Evolutionary conservation across 2,329 filamentous ascomycete genomes (phyloP).

Genomic region (Stachybotrys chlorohalonatus): DNA sequence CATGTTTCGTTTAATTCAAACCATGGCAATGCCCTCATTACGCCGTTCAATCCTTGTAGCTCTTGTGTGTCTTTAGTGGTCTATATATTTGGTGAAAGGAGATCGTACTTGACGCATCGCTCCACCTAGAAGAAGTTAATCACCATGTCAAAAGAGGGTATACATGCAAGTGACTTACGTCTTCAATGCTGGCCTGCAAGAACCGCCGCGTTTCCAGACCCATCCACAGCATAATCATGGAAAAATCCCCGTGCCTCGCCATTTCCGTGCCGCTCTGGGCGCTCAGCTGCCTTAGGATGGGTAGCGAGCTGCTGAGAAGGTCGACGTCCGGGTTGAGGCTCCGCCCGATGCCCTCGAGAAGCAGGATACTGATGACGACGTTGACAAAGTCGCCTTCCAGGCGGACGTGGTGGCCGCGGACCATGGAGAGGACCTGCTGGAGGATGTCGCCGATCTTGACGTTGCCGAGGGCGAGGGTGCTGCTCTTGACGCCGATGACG

Average conservation of each 20-base stretch:
- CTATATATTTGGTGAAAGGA: conserved; percentile 78
- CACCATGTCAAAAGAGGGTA: background rate
- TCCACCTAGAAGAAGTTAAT: conserved; percentile 50
- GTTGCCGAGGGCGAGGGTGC: conserved; percentile 84
- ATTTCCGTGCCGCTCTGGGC: conserved; percentile 64
- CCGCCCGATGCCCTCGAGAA: conserved; percentile 89
- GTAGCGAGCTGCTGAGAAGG: conserved; percentile 74
- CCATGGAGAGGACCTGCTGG: conserved; percentile 85
- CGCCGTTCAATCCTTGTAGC: background rate
- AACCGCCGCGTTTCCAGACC: conserved; percentile 83
- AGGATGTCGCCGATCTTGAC: conserved; percentile 95
- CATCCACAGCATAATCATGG: conserved; percentile 85
- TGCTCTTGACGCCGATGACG: conserved; percentile 80
- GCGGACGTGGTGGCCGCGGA: conserved; percentile 82
- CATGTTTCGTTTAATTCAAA: background rate
- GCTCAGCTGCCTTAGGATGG: conserved; percentile 81
- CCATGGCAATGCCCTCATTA: background rate
- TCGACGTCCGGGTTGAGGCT: conserved; percentile 81
- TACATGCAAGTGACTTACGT: conserved; percentile 45
- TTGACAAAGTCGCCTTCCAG: conserved; percentile 98
- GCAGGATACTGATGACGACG: conserved; percentile 87
- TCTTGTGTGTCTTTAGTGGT: conserved; percentile 3
- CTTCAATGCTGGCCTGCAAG: conserved; percentile 82
- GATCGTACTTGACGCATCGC: conserved; percentile 82
- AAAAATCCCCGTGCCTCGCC: conserved; percentile 64